Evolutionary conservation across 2,329 filamentous ascomycete species (phyloP).

Genomic region (Ophiostoma sp.): DNA sequence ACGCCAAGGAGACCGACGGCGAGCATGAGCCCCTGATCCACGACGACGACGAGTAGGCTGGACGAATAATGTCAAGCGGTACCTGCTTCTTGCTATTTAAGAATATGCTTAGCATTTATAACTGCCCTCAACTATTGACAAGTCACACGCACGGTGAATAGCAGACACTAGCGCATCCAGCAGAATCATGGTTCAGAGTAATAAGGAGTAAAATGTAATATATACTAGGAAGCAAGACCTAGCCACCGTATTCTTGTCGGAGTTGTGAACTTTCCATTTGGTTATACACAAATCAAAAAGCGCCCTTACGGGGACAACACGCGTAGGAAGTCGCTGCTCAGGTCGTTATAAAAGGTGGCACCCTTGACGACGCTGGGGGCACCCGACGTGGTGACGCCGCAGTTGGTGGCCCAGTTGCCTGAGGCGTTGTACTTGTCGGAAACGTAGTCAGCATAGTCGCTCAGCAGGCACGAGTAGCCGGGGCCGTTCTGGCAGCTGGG

Average conservation of each 20-base stretch:
- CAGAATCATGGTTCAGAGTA: neutral
- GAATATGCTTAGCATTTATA: too few relatives aligned
- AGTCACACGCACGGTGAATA: too few relatives aligned
- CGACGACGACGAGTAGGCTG: neutral
- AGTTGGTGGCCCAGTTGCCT: conserved; percentile 46
- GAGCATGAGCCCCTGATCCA: neutral
- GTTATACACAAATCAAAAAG: too few relatives aligned
- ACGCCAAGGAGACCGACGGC: neutral
- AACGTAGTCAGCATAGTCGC: conserved; percentile 43
- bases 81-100: too few relatives aligned
- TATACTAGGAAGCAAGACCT: neutral
- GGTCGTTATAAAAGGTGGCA: conserved; percentile 46
- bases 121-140: too few relatives aligned
- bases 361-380: conserved; percentile 41
- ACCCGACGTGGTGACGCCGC: conserved; percentile 40
- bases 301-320: conserved; percentile 20
- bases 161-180: too few relatives aligned
- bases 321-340: conserved; percentile 37
- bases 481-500: conserved; percentile 51
- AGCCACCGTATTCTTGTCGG: neutral
- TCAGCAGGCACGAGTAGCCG: conserved; percentile 47
- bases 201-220: neutral
- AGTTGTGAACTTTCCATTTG: too few relatives aligned
- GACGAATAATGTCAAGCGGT: too few relatives aligned
- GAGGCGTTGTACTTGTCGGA: conserved; percentile 42